These are phyloP conservation scores for Collybia mongolica DNA, from an alignment of 768 basidiomycete genomes.

Conservation along the genomic window DNA sequence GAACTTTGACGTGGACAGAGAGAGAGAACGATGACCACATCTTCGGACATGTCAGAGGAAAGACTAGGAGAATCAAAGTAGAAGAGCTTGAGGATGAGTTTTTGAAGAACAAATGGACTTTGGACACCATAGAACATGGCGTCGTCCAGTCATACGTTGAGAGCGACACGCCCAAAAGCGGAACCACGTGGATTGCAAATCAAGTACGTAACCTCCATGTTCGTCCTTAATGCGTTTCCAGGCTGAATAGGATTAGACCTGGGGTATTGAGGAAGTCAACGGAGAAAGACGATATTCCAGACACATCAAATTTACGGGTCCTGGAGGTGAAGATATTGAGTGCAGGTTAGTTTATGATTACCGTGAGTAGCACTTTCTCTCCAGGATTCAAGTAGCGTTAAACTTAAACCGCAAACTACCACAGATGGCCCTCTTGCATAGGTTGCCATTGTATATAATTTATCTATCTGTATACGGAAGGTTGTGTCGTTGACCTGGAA, in stretches of 20 bases:
- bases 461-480: not conserved
- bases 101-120: slow-evolving; percentile 40
- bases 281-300: slow-evolving; percentile 61
- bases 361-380: slow-evolving; percentile 35
- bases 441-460: not conserved
- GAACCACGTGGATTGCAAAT: slow-evolving; percentile 56
- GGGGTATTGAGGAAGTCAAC: slow-evolving; percentile 64
- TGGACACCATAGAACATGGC: slow-evolving; percentile 39
- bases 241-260: slow-evolving; percentile 32
- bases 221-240: not conserved
- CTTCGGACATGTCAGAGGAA: slow-evolving; percentile 59
- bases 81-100: slow-evolving; percentile 45
- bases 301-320: slow-evolving; percentile 63
- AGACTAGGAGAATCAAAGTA: slow-evolving; percentile 48
- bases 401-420: not conserved
- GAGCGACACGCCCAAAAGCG: slow-evolving; percentile 66
- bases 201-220: slow-evolving; percentile 43
- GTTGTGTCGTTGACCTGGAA: too few relatives aligned
- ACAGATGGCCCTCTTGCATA: not conserved
- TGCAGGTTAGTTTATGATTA: slow-evolving; percentile 67
- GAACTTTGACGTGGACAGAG: slow-evolving; percentile 56
- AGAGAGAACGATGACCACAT: slow-evolving; percentile 54
- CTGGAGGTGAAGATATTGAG: slow-evolving; percentile 54
- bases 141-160: slow-evolving; percentile 45
- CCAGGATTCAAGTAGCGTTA: not conserved